Conservation (phyloP, 805 yeast genomes). For the Limtongia smithiae region DNA sequence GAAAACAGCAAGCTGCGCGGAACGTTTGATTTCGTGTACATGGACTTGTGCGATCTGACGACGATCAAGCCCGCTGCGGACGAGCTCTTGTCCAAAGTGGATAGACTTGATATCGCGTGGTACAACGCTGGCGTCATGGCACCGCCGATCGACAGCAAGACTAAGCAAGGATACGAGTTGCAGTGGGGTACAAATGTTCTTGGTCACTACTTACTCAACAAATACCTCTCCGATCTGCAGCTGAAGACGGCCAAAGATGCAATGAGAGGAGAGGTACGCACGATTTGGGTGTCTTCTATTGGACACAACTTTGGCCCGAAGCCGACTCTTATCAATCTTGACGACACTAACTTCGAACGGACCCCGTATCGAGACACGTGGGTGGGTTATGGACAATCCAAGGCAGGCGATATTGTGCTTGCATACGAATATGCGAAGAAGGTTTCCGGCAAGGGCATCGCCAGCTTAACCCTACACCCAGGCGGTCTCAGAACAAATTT, state of each 20-base stretch:
- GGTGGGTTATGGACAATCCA: slow-evolving; percentile 42
- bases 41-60: slow-evolving; percentile 24
- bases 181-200: slow-evolving; percentile 46
- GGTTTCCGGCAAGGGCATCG: not conserved
- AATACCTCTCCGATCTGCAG: slow-evolving; percentile 28
- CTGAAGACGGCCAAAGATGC: too few species aligned
- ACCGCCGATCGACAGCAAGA: slow-evolving; percentile 21
- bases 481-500: slow-evolving; percentile 5
- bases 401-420: slow-evolving; percentile 39
- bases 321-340: slow-evolving; percentile 38
- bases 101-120: slow-evolving; percentile 38
- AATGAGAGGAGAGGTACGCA: too few species aligned
- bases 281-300: slow-evolving; percentile 46
- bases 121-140: slow-evolving; percentile 46
- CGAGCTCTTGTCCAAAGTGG: slow-evolving; percentile 32
- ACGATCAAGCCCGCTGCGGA: slow-evolving; percentile 40
- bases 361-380: slow-evolving; percentile 7
- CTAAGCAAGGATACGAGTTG: slow-evolving; percentile 46
- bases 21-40: not conserved
- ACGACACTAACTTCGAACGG: slow-evolving; percentile 35
- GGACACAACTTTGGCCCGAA: slow-evolving; percentile 37
- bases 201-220: slow-evolving; percentile 45
- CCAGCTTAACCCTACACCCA: slow-evolving; percentile 6
- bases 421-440: slow-evolving; percentile 5
- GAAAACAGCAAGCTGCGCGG: not conserved